phyloP scores from a whole-genome alignment of 2,329 filamentous ascomycete genomes.

The Fusarium sp. region DNA sequence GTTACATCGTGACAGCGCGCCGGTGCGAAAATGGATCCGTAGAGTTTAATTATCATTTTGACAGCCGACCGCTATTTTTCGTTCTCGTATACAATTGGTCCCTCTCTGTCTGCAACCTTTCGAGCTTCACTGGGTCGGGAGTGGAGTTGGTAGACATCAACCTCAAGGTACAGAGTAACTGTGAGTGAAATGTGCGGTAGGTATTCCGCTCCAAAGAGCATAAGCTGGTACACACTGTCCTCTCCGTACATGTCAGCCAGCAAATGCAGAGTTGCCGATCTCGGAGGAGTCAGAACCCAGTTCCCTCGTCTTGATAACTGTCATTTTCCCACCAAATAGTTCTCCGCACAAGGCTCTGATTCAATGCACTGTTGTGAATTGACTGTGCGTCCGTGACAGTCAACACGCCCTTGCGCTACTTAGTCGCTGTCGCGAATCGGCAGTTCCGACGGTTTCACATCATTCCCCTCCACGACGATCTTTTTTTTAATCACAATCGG shows the following conservation, averaged over 20 bases:
- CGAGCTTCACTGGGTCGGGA: not conserved
- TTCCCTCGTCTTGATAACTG: not conserved
- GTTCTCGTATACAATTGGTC: not conserved
- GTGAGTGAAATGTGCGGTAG: not conserved
- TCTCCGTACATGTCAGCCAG: not conserved
- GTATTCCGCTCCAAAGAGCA: not conserved
- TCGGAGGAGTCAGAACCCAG: not conserved
- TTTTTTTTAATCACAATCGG: not conserved
- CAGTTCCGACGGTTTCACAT: not conserved
- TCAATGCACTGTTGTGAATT: not conserved
- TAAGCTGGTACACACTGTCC: not conserved
- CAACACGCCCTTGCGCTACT: too few relatives aligned
- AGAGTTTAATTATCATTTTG: not conserved
- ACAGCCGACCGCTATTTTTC: constrained; percentile 11
- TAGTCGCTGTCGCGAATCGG: not conserved
- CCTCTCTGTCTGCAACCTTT: not conserved
- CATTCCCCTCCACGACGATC: not conserved
- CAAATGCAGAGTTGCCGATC: not conserved
- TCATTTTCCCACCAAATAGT: not conserved
- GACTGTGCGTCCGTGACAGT: not conserved
- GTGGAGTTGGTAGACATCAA: too few relatives aligned
- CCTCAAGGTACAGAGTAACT: too few relatives aligned
- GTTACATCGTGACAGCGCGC: not conserved
- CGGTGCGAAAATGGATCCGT: not conserved
- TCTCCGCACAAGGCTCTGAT: not conserved